Percentiles rank a stretch among this genome's conserved stretches.
Conservation (phyloP, 768 basidiomycete species). For the Daedaleopsis nitida region DNA sequence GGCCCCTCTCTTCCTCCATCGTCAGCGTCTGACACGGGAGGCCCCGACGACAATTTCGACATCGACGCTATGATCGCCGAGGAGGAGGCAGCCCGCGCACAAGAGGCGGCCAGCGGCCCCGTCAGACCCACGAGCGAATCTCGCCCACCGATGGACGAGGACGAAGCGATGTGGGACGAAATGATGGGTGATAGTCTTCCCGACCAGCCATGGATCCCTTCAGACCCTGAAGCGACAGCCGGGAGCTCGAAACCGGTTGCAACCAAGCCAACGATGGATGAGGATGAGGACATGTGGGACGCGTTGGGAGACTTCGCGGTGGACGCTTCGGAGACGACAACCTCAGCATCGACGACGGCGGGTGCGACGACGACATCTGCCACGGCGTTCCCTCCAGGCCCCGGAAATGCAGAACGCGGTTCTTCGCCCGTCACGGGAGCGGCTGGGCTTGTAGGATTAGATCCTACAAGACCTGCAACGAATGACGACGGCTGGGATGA, state of each 20-base stretch:
- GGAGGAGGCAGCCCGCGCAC: constrained; percentile 36
- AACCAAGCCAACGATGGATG: constrained; percentile 33
- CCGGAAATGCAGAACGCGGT: not conserved
- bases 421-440: not conserved
- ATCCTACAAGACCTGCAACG: constrained; percentile 23
- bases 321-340: constrained; percentile 9
- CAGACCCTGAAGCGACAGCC: constrained; percentile 3
- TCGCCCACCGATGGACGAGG: constrained; percentile 10
- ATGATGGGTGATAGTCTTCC: constrained; percentile 18
- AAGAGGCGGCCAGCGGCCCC: not conserved
- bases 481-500: constrained; percentile 65
- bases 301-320: constrained; percentile 59
- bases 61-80: constrained; percentile 52
- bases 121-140: not conserved
- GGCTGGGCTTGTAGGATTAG: constrained; percentile 6
- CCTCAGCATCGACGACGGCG: constrained; percentile 1
- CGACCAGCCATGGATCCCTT: constrained; percentile 15
- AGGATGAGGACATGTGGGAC: constrained; percentile 77
- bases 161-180: constrained; percentile 30
- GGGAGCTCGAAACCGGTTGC: constrained; percentile 6
- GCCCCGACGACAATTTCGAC: constrained; percentile 45
- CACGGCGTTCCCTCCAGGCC: not conserved
- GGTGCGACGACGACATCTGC: constrained; percentile 6
- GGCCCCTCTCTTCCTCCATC: constrained; percentile 41
- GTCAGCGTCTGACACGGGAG: constrained; percentile 39